These are phyloP conservation scores for Talaromyces sp. DNA, from an alignment of 2,329 filamentous ascomycete species.

Conservation along the genomic window DNA sequence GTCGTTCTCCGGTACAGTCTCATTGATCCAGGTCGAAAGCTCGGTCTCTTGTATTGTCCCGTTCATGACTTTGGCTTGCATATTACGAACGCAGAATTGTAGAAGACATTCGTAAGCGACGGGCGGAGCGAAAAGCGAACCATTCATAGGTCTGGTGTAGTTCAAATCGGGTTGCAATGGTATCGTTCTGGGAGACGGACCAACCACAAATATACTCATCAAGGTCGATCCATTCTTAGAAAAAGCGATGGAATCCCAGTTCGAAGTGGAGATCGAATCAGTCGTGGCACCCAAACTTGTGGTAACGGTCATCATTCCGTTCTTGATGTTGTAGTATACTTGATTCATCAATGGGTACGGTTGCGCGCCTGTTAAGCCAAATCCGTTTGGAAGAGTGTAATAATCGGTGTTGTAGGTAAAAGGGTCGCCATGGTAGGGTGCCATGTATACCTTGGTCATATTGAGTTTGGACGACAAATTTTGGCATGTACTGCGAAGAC, in stretches of 20 bases:
- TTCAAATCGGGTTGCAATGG: background rate
- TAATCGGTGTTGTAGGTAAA: background rate
- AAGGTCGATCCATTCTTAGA: background rate
- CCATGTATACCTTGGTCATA: background rate
- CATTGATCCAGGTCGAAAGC: background rate
- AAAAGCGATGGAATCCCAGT: background rate
- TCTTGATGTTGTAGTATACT: background rate
- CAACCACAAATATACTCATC: background rate
- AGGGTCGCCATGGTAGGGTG: background rate
- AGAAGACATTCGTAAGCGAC: background rate
- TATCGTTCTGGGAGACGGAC: background rate
- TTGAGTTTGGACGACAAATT: background rate
- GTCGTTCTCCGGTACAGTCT: background rate
- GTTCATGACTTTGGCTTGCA: background rate
- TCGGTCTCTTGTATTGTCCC: background rate
- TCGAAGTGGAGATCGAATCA: background rate
- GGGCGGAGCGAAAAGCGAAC: background rate
- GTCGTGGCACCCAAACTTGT: background rate
- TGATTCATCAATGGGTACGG: background rate
- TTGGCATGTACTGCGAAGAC: background rate
- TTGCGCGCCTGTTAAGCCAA: background rate
- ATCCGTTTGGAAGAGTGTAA: background rate
- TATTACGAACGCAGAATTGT: background rate
- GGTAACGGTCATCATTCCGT: background rate
- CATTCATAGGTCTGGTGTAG: background rate